Evolutionary conservation across 2,329 filamentous ascomycete genomes (phyloP), one percentile per base, ranked within the genome.

Genomic region (Aspergillus fischeri): DNA sequence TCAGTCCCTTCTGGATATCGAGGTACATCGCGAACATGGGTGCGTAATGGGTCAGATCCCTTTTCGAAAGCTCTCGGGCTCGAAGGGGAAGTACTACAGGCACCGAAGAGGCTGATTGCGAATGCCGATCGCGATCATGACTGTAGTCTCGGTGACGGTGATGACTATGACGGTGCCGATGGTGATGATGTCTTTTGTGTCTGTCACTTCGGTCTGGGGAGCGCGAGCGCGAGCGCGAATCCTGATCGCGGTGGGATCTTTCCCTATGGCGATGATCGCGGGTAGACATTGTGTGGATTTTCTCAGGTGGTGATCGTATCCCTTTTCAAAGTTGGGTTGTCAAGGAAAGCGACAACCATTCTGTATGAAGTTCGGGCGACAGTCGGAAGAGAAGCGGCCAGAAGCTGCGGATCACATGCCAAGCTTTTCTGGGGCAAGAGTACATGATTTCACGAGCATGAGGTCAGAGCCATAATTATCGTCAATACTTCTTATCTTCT

Each of bases 11-110:
- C 74, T 97, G 93, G 35, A 96, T 83, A 65, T 92, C 89, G 27
- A 97, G 81, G 66, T 97, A 97, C 50, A 90, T 84, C 17, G 87
- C 90, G 61, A 97, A 90, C 58, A 97, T 78, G 0, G 88, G 83
- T 60, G 83, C 81, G 67, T 91, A 92, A 0, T 75, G 66, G 1
- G 77, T 73, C n/a, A 88, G 79, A 63, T 95, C 90, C 53, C 82
- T 80, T 68, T 89, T 92, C 7, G 82, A 83, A 4, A 97, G 80
- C 47, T 79, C 78, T 11, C 82, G 81, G 3, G 90, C 86, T 52
- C 81, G 78, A 66, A 85, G 87, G 0, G 92, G 92, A 9, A 95
- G 79, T 62, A 72, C 60, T 38, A 71, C 60, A 3, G 70, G 71
- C 27, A 61, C 61, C 8, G 60, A 51, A 24, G 21, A 6, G 9